Evolutionary conservation across 2,329 filamentous ascomycete species (phyloP), one percentile per base, ranked within the genome.

Genomic region (Purpureocillium takamizusanense): DNA sequence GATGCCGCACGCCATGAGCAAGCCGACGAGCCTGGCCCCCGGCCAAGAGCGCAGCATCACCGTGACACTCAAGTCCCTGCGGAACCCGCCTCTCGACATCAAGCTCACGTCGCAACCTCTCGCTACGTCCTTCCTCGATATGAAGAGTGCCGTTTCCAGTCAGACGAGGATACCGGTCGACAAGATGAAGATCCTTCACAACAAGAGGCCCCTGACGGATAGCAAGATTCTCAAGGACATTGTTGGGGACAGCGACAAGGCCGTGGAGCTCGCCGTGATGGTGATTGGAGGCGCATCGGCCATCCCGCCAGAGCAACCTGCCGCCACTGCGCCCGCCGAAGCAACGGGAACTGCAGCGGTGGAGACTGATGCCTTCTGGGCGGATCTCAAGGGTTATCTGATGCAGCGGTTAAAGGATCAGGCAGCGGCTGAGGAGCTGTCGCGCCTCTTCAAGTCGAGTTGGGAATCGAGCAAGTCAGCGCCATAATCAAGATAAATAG

Each of bases 151-250:
- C 3, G 79, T 95, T 32, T 73, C 79, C 2, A 59, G 67, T 13
- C 69, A 83, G 47, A 75, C 81, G 5, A 66, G 71, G 18, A 72
- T 85, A 41, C 72, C 78, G 3, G 62, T 76, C n/a, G 77, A 82
- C 30, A 95, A 94, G 69, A 78, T 97, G 56, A 88, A 89, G 65
- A 64, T 98, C 9, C 65, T 98, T 44, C 76, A 83, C 55, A 85
- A 85, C 60, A 94, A 92, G 68, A 94, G 95, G 61, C 90, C 90
- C 0, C 76, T 87, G 0, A 57, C 73, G 0, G 87, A 94, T 53
- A 77, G 72, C 48, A 92, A 90, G 65, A 78, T 83, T 1, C 62
- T 95, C 6, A 76, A 76, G 40, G 89, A 95, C 41, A 56, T 94
- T 1, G 49, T 89, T 2, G 70, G 69, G 0, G 76, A 75, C 33